Evolutionary conservation across 208 protist genomes (phyloP).

Genomic region (Leishmania tarentolae): DNA sequence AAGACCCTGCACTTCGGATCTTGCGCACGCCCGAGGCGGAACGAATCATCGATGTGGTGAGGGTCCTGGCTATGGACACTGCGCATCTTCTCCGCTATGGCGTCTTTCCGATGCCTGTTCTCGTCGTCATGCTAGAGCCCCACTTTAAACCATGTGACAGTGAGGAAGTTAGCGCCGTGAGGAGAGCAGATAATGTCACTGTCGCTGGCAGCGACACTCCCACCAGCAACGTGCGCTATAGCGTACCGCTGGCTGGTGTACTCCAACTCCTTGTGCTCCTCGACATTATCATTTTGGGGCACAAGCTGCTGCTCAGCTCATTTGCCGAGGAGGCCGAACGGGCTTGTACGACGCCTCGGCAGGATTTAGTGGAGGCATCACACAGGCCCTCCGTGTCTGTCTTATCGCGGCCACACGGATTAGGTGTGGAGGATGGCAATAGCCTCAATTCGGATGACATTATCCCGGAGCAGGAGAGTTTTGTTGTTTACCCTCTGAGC

Average conservation of each 20-base stretch:
- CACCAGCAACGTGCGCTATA: slow-evolving; percentile 5
- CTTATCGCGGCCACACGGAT: background rate
- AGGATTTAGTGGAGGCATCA: background rate
- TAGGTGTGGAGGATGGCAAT: background rate
- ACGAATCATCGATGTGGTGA: slow-evolving; percentile 22
- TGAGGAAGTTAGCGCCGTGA: background rate
- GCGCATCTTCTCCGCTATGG: slow-evolving; percentile 30
- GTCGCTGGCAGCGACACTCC: background rate
- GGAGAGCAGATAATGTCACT: background rate
- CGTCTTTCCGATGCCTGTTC: slow-evolving; percentile 23
- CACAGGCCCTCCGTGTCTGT: background rate
- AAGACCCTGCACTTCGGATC: slow-evolving; percentile 17
- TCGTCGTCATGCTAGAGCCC: slow-evolving; percentile 25
- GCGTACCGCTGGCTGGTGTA: slow-evolving; percentile 21
- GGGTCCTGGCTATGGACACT: slow-evolving; percentile 36
- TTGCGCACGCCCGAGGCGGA: slow-evolving; percentile 19
- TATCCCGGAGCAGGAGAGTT: slow-evolving; percentile 36
- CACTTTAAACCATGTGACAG: slow-evolving; percentile 9
- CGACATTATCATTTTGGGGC: slow-evolving; percentile 35
- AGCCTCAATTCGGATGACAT: background rate
- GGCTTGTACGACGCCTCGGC: background rate
- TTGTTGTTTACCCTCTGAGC: slow-evolving; percentile 64
- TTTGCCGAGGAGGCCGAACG: background rate
- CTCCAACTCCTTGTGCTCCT: slow-evolving; percentile 27
- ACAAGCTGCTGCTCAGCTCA: slow-evolving; percentile 27